A percentile compares a stretch with the other conserved stretches of the same genome.
Evolutionary conservation across 176 grass and related monocot species (phyloP).

Genomic region (Triticum turgidum): DNA sequence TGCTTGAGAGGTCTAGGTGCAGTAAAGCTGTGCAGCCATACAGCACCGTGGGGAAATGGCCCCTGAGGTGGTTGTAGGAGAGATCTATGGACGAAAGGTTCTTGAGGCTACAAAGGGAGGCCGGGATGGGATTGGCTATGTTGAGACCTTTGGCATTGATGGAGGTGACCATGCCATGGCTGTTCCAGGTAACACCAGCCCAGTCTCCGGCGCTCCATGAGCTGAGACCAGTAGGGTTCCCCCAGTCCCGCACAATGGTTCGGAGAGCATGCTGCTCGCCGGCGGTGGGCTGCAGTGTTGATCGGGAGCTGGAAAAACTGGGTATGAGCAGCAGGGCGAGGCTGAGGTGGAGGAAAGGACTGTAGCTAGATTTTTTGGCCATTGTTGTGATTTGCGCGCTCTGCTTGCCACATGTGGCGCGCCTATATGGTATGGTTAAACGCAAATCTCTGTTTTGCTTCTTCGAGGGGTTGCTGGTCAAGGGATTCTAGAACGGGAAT

Average conservation of each 20-base stretch:
- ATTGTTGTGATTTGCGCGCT: not conserved
- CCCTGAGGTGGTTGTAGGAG: constrained; percentile 38
- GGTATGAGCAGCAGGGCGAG: not conserved
- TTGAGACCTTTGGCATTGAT: not conserved
- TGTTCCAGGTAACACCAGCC: constrained; percentile 30
- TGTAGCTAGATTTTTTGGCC: not conserved
- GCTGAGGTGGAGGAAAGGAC: not conserved
- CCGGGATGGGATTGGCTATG: constrained; percentile 20
- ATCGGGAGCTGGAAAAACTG: not conserved
- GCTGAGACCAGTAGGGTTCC: constrained; percentile 16
- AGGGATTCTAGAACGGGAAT: no score
- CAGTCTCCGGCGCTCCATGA: constrained; percentile 50
- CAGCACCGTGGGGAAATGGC: constrained; percentile 32
- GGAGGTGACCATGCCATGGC: not conserved
- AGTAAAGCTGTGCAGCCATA: constrained; percentile 42
- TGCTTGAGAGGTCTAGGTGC: constrained; percentile 50
- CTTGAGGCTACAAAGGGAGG: constrained; percentile 45
- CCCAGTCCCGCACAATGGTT: constrained; percentile 38
- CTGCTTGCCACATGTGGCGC: no score
- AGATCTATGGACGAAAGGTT: constrained; percentile 35
- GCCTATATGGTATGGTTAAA: no score
- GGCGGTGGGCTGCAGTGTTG: not conserved
- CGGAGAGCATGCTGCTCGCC: constrained; percentile 1
- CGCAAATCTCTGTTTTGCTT: no score
- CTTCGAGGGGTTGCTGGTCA: no score